phyloP scores from a whole-genome alignment of 179 eudicot species.

The Actinidia arguta region DNA sequence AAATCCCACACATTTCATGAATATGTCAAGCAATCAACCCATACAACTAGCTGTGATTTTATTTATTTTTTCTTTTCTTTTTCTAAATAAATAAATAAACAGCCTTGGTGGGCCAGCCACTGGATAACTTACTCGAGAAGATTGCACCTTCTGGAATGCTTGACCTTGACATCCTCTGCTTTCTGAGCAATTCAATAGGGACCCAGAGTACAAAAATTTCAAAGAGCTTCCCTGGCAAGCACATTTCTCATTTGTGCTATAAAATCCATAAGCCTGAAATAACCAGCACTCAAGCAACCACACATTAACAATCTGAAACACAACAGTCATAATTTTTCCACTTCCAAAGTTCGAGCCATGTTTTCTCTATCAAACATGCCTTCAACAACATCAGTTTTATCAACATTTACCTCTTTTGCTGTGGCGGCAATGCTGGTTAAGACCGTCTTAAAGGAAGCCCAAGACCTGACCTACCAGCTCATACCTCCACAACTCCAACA shows the following conservation, averaged over 20 bases:
- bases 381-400: constrained; percentile 44
- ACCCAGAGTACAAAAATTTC: neutral
- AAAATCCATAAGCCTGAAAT: neutral
- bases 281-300: neutral
- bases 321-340: too few species aligned
- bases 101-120: too few species aligned
- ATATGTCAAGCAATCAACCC: too few species aligned
- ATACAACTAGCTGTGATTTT: too few species aligned
- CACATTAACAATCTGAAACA: neutral
- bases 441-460: constrained; percentile 30
- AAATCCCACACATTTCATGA: too few species aligned
- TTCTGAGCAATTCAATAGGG: neutral
- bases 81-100: too few species aligned
- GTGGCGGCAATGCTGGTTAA: constrained; percentile 44
- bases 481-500: too few species aligned
- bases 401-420: constrained; percentile 49
- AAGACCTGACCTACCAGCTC: constrained; percentile 31
- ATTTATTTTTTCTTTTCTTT: too few species aligned
- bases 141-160: neutral
- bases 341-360: neutral
- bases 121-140: neutral
- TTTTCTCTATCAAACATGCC: constrained; percentile 29
- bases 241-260: neutral
- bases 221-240: constrained; percentile 12
- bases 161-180: neutral